Conservation (phyloP, 208 protist genomes). For the Acanthamoeba triangularis region DNA sequence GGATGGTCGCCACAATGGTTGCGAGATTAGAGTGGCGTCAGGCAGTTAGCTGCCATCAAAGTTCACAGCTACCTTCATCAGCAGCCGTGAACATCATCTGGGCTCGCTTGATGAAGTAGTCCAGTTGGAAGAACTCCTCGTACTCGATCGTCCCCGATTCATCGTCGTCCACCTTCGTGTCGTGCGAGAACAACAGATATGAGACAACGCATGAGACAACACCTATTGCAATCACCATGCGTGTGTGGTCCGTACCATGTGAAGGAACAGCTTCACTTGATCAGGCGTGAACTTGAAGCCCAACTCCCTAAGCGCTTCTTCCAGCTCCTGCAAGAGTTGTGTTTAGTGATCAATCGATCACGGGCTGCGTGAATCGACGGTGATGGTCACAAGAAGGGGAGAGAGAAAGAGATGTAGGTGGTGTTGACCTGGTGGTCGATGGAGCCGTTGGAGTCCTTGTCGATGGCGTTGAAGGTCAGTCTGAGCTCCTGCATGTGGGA, state of each 20-base stretch:
- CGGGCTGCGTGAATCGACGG: too few species aligned
- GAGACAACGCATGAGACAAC: too few species aligned
- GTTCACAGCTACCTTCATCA: neutral
- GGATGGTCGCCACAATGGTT: too few species aligned
- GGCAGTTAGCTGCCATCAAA: too few species aligned
- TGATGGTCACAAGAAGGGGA: too few species aligned
- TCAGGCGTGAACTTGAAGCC: neutral
- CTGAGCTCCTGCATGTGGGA: neutral
- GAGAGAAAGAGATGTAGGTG: neutral
- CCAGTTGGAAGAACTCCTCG: slow-evolving; percentile 30
- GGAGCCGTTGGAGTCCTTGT: slow-evolving; percentile 10
- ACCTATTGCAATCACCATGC: too few species aligned
- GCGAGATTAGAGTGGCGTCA: too few species aligned
- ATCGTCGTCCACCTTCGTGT: slow-evolving; percentile 20
- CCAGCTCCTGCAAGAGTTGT: neutral
- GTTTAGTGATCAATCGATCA: too few species aligned
- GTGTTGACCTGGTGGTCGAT: neutral
- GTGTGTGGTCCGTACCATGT: neutral
- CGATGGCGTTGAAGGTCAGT: slow-evolving; percentile 1
- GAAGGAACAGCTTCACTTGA: slow-evolving; percentile 28
- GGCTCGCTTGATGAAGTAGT: slow-evolving; percentile 29
- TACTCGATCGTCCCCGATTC: slow-evolving; percentile 15
- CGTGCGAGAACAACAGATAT: too few species aligned
- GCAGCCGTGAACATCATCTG: slow-evolving; percentile 11
- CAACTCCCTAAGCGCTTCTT: neutral